These are phyloP conservation scores for Santalum album DNA, from an alignment of 164 flowering plant species.

Conservation along the genomic window DNA sequence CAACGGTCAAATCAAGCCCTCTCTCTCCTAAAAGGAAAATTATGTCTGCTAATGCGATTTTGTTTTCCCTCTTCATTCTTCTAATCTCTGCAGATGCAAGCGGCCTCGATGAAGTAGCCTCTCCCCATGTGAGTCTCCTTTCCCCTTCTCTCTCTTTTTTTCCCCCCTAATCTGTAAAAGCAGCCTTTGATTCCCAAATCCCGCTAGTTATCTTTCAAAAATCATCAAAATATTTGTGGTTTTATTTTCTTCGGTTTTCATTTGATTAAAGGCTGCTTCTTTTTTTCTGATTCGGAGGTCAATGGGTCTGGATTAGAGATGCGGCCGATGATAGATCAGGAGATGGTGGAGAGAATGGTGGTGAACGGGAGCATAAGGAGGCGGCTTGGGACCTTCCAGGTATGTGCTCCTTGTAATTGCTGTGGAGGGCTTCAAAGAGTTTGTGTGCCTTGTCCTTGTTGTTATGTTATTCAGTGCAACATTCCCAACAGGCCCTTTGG, in stretches of 20 bases:
- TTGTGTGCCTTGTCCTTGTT: constrained; percentile 83
- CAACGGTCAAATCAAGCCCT: too few species aligned
- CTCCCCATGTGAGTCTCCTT: neutral
- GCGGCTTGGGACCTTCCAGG: constrained; percentile 57
- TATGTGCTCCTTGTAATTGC: constrained; percentile 83
- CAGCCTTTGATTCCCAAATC: constrained; percentile 12
- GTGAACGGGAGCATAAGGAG: constrained; percentile 59
- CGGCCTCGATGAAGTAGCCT: neutral
- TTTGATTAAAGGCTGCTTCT: constrained; percentile 10
- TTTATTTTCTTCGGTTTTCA: constrained; percentile 3
- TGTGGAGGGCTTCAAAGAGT: constrained; percentile 75
- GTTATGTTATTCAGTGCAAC: constrained; percentile 93
- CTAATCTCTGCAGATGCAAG: neutral
- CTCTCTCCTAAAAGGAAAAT: too few species aligned
- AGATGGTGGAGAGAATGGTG: constrained; percentile 25
- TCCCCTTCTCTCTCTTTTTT: neutral
- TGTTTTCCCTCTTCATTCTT: neutral
- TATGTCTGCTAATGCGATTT: neutral
- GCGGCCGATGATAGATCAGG: constrained; percentile 52
- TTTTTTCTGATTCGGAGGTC: constrained; percentile 21
- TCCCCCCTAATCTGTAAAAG: neutral
- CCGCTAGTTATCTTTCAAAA: constrained; percentile 4
- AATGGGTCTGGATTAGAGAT: constrained; percentile 25
- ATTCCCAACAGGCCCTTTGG: constrained; percentile 95
- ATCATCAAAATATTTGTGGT: neutral